Conservation (phyloP, 148 eudicot species). For the Vaccinium vitisidaea region DNA sequence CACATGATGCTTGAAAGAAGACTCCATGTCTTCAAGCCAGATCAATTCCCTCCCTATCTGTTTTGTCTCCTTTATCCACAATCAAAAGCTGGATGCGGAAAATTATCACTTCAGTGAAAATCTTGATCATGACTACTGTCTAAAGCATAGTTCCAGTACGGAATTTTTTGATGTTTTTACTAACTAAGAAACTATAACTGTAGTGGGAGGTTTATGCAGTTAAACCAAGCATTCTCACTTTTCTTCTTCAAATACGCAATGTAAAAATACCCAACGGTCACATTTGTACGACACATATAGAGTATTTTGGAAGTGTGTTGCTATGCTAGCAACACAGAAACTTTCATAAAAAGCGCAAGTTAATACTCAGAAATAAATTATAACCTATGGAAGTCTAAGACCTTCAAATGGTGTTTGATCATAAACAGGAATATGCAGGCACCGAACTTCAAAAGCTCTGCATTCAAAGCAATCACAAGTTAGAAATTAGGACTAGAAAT, state of each 20-base stretch:
- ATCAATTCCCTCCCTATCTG: background rate
- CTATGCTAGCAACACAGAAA: background rate
- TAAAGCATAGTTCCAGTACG: background rate
- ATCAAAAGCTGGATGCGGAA: background rate
- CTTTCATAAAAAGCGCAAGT: background rate
- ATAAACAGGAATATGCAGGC: conserved; percentile 86
- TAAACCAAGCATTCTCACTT: background rate
- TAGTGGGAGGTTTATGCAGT: background rate
- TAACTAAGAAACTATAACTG: background rate
- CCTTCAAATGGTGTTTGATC: conserved; percentile 93
- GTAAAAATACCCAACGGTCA: background rate
- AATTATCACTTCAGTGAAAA: background rate
- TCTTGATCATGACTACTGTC: conserved; percentile 1
- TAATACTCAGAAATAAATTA: background rate
- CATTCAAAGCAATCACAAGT: conserved; percentile 17
- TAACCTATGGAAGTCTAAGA: conserved; percentile 26
- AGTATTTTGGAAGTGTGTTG: background rate
- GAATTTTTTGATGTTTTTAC: background rate
- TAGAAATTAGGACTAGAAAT: conserved; percentile 2
- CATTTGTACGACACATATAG: background rate
- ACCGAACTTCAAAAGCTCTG: conserved; percentile 87
- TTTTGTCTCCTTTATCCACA: background rate
- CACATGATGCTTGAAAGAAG: background rate
- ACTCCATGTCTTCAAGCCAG: background rate
- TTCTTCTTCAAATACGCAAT: background rate